A percentile compares a stretch with the other conserved stretches of the same genome.
phyloP scores from a whole-genome alignment of 2,329 filamentous ascomycete genomes.

The Fusarium penzigii region DNA sequence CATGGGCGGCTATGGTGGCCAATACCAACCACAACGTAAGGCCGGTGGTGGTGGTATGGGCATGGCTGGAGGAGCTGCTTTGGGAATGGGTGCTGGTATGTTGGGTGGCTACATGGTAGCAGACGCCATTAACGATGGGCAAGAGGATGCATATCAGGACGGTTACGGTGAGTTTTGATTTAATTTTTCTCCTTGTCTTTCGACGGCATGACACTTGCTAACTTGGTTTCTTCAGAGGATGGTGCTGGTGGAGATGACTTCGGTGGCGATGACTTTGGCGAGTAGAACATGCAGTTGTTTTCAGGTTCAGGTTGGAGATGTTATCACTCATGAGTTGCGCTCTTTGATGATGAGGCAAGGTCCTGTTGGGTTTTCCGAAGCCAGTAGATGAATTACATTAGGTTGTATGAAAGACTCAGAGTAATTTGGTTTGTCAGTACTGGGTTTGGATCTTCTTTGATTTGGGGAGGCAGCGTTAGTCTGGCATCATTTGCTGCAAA shows the following conservation, averaged over 20 bases:
- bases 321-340: no score
- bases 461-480: no score
- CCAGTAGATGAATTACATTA: no score
- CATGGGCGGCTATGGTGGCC: slow-evolving; percentile 26
- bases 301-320: no score
- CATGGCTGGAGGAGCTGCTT: slow-evolving; percentile 70
- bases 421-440: no score
- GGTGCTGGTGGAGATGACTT: slow-evolving; percentile 28
- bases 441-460: no score
- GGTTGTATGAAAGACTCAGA: no score
- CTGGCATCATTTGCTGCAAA: no score
- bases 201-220: slow-evolving; percentile 8
- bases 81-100: slow-evolving; percentile 80
- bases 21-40: slow-evolving; percentile 44
- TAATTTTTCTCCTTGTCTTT: neutral
- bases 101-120: slow-evolving; percentile 75
- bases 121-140: slow-evolving; percentile 63
- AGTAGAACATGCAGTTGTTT: slow-evolving; percentile 5
- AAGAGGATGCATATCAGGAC: slow-evolving; percentile 57
- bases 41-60: slow-evolving; percentile 55
- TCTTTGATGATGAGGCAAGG: no score
- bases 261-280: slow-evolving; percentile 15
- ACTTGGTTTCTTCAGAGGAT: slow-evolving; percentile 29
- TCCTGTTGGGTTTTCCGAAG: no score
- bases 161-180: slow-evolving; percentile 40